Conservation (phyloP, 139 green algal genomes). For the Protoeuglena noctilucae region DNA sequence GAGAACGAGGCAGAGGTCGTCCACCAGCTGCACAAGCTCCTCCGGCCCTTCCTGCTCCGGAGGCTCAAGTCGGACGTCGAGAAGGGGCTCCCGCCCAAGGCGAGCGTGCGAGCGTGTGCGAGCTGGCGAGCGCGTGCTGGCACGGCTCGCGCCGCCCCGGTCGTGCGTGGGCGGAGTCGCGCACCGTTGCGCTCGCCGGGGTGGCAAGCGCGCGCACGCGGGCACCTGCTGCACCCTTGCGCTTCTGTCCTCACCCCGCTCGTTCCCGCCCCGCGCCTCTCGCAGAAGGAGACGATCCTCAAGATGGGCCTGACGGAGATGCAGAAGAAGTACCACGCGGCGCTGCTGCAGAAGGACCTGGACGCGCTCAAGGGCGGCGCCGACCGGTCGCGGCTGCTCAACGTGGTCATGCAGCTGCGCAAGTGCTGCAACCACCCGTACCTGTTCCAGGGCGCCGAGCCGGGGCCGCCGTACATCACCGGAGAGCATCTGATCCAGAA, state of each 20-base stretch:
- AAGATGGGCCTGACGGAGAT: conserved; percentile 95
- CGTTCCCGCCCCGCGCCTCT: no score
- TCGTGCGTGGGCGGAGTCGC: no score
- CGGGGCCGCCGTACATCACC: conserved; percentile 81
- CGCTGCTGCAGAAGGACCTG: conserved; percentile 89
- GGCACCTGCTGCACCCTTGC: no score
- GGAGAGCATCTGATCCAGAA: conserved; percentile 74
- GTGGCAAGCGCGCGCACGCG: no score
- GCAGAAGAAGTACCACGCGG: conserved; percentile 75
- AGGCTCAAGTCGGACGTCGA: conserved; percentile 95
- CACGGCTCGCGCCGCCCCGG: no score
- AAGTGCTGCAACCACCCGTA: conserved; percentile 98
- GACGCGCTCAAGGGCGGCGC: conserved; percentile 57
- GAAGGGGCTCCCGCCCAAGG: conserved; percentile 84
- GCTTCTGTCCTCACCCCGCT: no score
- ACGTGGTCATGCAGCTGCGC: conserved; percentile 98
- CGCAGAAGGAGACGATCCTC: conserved; percentile 98
- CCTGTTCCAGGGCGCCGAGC: conserved; percentile 75
- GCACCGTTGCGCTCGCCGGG: no score
- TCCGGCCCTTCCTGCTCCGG: conserved; percentile 93
- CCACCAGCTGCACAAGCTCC: conserved; percentile 37
- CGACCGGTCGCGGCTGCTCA: conserved; percentile 83
- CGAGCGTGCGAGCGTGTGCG: no score
- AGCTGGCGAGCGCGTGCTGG: no score
- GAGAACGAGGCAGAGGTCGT: conserved; percentile 49